Evolutionary conservation across 2,329 filamentous ascomycete genomes (phyloP).

Genomic region (Hypoxylon sp.): DNA sequence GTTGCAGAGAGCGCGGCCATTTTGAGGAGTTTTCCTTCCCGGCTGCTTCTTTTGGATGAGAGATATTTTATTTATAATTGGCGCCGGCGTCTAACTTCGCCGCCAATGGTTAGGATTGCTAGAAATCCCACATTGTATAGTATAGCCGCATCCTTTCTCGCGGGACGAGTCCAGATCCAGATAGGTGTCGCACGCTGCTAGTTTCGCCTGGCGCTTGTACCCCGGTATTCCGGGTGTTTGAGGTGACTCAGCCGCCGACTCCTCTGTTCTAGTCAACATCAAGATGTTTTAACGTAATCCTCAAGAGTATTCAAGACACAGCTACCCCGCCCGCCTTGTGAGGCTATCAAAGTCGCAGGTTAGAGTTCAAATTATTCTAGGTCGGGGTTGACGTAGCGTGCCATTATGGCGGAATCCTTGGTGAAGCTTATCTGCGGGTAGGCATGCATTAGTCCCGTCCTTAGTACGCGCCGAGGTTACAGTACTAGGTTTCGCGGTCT

Average conservation of each 20-base stretch:
- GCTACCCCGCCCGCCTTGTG: slow-evolving; percentile 10
- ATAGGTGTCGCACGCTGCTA: neutral
- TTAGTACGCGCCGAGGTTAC: slow-evolving; percentile 12
- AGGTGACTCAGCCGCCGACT: slow-evolving; percentile 22
- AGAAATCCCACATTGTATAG: slow-evolving; percentile 7
- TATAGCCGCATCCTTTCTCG: slow-evolving; percentile 27
- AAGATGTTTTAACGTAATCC: slow-evolving; percentile 28
- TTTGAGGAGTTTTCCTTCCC: neutral
- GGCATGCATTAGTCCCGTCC: slow-evolving; percentile 40
- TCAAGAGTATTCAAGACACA: slow-evolving; percentile 6
- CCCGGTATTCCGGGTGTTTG: slow-evolving; percentile 26
- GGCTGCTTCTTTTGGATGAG: neutral
- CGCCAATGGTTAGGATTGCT: slow-evolving; percentile 4
- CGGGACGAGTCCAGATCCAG: slow-evolving; percentile 22
- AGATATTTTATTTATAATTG: slow-evolving; percentile 3
- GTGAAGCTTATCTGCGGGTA: slow-evolving; percentile 41
- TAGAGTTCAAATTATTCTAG: slow-evolving; percentile 8
- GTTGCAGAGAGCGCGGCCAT: neutral
- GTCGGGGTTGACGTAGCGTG: slow-evolving; percentile 23
- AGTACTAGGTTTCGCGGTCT: slow-evolving; percentile 16
- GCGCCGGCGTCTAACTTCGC: neutral
- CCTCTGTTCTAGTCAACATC: slow-evolving; percentile 18
- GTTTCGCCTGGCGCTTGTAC: slow-evolving; percentile 38
- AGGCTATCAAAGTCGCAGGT: slow-evolving; percentile 24
- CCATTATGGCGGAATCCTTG: slow-evolving; percentile 27